Conservation (phyloP, 2,329 filamentous ascomycete species). For the Alternaria gansuensis region DNA sequence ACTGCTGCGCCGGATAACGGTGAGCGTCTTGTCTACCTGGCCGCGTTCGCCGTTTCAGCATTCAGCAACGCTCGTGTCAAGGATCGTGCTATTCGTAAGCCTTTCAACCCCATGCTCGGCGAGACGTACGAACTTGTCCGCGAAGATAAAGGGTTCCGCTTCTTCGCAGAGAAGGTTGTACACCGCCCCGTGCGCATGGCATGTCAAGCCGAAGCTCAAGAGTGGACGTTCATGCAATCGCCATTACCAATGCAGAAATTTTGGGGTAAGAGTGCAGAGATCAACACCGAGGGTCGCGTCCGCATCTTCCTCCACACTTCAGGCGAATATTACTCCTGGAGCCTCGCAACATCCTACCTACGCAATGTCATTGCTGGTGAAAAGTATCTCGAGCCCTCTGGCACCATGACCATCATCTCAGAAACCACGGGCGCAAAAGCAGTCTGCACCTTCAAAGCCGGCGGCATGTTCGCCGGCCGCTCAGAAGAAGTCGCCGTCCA, state of each 20-base stretch:
- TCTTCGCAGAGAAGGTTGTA: slow-evolving; percentile 94
- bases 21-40: slow-evolving; percentile 82
- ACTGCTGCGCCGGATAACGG: slow-evolving; percentile 62
- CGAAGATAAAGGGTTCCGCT: slow-evolving; percentile 84
- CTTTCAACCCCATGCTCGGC: slow-evolving; percentile 95
- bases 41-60: slow-evolving; percentile 88
- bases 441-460: slow-evolving; percentile 88
- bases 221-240: slow-evolving; percentile 88
- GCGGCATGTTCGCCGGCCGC: slow-evolving; percentile 96
- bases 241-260: slow-evolving; percentile 94
- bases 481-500: slow-evolving; percentile 88
- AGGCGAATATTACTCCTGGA: slow-evolving; percentile 89
- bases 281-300: slow-evolving; percentile 89
- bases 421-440: slow-evolving; percentile 86
- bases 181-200: slow-evolving; percentile 93
- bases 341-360: slow-evolving; percentile 85
- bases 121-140: slow-evolving; percentile 95
- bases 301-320: slow-evolving; percentile 77
- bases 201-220: slow-evolving; percentile 85
- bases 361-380: slow-evolving; percentile 97
- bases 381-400: slow-evolving; percentile 96
- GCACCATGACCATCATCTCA: slow-evolving; percentile 84
- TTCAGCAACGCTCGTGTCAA: slow-evolving; percentile 84
- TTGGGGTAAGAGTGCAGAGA: slow-evolving; percentile 96
- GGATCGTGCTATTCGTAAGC: slow-evolving; percentile 92